Evolutionary conservation across 768 basidiomycete genomes (phyloP), one percentile per base, ranked within the genome.

Genomic region (Podaxis sp.): DNA sequence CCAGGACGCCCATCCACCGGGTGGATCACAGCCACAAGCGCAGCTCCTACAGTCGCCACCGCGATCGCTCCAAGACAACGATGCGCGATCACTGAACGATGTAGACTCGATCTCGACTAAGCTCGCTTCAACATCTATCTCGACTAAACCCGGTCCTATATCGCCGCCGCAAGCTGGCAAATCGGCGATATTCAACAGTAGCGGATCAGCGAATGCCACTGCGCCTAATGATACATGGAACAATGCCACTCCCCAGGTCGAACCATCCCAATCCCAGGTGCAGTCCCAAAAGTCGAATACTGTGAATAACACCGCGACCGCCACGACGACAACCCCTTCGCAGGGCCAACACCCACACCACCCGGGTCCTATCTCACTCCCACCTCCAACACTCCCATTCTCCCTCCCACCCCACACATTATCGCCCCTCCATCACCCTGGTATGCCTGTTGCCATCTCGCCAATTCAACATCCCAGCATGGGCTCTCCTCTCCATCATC

Each of bases 281-380:
- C 66, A 67, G 52, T 20, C 44, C 1, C 63, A 52, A 50, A 63
- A 56, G 24, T 51, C 55, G 33, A 56, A 56, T 40, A 33, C 33
- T 33, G 33, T 33, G 33, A 33, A 33, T 54, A 22, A 58, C 40
- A 5, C 46, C 33, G 3, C 33, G 33, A 33, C 64, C 10, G 60
- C 60, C 17, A 49, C 60, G 11, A 54, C 66, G 12, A 41, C 57
- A 10, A 62, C 33, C 7, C 44, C 66, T 22, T 60, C 66, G 36
- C 64, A 67, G 15, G 61, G 37, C 53, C 22, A 70, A 41, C 66
- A 68, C 41, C 70, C 74, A 41, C 80, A 86, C 51, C 89, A 88
- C 66, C 90, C 90, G 1, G 89, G 89, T 0, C 86, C 84, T 2
- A 91, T 92, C 56, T 73, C 85, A 2, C 81, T 88, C 33, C 91